Conservation (phyloP, 495 filamentous ascomycete genomes). For the Cladorrhinum samala region DNA sequence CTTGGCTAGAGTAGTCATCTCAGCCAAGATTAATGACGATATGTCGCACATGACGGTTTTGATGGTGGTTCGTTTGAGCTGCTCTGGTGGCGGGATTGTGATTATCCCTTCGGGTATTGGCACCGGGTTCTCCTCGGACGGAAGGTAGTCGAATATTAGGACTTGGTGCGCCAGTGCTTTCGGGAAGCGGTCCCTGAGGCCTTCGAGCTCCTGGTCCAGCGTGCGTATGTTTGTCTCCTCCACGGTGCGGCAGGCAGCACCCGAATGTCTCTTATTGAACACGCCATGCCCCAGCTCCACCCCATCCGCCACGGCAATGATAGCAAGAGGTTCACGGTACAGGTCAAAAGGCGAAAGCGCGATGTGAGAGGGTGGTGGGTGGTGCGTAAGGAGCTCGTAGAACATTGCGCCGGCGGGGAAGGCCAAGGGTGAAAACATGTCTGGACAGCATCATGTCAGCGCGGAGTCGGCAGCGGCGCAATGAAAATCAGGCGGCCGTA, state of each 20-base stretch:
- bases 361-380: slow-evolving; percentile 69
- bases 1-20: slow-evolving; percentile 81
- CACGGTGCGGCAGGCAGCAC: slow-evolving; percentile 33
- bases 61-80: slow-evolving; percentile 78
- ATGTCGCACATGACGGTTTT: slow-evolving; percentile 93
- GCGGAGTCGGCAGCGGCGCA: not conserved
- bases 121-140: slow-evolving; percentile 34
- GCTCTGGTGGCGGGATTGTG: slow-evolving; percentile 63
- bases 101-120: slow-evolving; percentile 57
- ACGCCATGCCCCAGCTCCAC: slow-evolving; percentile 46
- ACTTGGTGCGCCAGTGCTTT: slow-evolving; percentile 72
- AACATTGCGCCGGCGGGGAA: slow-evolving; percentile 86
- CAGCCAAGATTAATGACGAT: slow-evolving; percentile 73
- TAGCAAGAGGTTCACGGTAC: slow-evolving; percentile 70
- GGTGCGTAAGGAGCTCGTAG: slow-evolving; percentile 79
- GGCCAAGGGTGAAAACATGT: slow-evolving; percentile 90
- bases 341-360: slow-evolving; percentile 79
- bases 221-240: slow-evolving; percentile 42
- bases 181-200: slow-evolving; percentile 64
- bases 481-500: slow-evolving; percentile 36
- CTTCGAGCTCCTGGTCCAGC: slow-evolving; percentile 60
- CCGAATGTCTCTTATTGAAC: slow-evolving; percentile 42
- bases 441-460: slow-evolving; percentile 45
- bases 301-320: slow-evolving; percentile 76
- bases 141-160: slow-evolving; percentile 67